Percentiles rank a stretch among this genome's conserved stretches.
These are phyloP conservation scores for Ciborinia camelliae DNA, from an alignment of 2,329 filamentous ascomycete genomes.

Conservation along the genomic window DNA sequence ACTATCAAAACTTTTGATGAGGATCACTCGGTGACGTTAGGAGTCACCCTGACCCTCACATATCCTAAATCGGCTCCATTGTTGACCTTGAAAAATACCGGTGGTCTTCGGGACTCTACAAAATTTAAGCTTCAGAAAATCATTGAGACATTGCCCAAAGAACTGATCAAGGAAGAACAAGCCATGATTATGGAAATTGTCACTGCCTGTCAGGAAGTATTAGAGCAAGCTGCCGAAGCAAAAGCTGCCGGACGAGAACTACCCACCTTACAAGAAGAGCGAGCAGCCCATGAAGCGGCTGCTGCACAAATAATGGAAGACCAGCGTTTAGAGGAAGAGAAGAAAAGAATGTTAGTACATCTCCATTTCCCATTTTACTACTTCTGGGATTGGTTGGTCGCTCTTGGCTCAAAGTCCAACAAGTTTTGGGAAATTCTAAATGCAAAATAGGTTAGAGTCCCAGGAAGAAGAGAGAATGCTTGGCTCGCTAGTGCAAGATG, in stretches of 20 bases:
- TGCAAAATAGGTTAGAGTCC: constrained; percentile 6
- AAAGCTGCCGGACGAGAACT: constrained; percentile 72
- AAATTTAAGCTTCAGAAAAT: constrained; percentile 66
- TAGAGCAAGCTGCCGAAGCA: constrained; percentile 81
- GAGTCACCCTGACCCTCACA: constrained; percentile 79
- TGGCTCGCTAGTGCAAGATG: constrained; percentile 68
- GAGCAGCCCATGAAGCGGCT: constrained; percentile 75
- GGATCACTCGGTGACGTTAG: constrained; percentile 67
- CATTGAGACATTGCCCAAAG: constrained; percentile 55
- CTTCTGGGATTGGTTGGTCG: not conserved
- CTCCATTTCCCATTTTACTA: not conserved
- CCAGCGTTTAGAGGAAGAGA: constrained; percentile 46
- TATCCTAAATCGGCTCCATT: constrained; percentile 83
- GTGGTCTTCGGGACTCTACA: constrained; percentile 65
- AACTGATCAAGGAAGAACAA: constrained; percentile 50
- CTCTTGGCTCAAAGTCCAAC: not conserved
- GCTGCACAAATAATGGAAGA: constrained; percentile 56
- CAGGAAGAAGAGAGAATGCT: constrained; percentile 52
- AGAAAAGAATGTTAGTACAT: constrained; percentile 39
- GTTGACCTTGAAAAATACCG: constrained; percentile 62
- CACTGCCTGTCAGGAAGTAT: constrained; percentile 57
- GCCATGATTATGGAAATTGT: constrained; percentile 50
- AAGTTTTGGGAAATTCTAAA: not conserved
- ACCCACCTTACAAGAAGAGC: constrained; percentile 85
- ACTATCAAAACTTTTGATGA: constrained; percentile 70